A percentile compares a stretch with the other conserved stretches of the same genome.
phyloP scores from a whole-genome alignment of 1,139 yeast genomes.

The Kazachstania sp. region DNA sequence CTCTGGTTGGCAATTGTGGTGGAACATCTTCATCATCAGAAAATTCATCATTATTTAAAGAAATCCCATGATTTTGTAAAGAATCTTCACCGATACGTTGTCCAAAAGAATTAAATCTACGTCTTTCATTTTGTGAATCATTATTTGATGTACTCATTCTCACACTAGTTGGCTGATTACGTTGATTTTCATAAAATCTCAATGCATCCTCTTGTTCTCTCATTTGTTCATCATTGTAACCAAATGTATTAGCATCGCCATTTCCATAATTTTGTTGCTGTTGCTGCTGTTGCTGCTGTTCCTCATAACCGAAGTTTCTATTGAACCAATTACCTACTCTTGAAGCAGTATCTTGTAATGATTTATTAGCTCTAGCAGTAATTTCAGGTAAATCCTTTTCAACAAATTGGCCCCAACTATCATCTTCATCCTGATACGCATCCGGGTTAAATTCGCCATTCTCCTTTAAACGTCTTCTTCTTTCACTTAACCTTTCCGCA shows the following conservation, averaged over 20 bases:
- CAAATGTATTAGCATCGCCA: constrained; percentile 8
- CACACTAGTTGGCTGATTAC: constrained; percentile 3
- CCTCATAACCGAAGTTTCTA: constrained; percentile 35
- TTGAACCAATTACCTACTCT: constrained; percentile 79
- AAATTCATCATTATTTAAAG: constrained; percentile 38
- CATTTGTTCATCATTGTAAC: constrained; percentile 7
- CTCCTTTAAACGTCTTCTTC: constrained; percentile 18
- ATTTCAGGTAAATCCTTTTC: constrained; percentile 56
- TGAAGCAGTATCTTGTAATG: constrained; percentile 74
- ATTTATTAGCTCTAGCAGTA: constrained; percentile 62
- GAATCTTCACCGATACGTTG: constrained; percentile 43
- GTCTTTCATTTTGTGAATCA: constrained; percentile 26
- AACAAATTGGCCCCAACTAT: constrained; percentile 56
- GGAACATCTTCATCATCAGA: constrained; percentile 35
- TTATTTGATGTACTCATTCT: constrained; percentile 3
- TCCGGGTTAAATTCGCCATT: constrained; percentile 2
- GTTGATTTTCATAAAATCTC: constrained; percentile 10
- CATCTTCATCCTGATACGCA: constrained; percentile 33
- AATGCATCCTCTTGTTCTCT: constrained; percentile 22
- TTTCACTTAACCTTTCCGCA: constrained; percentile 21
- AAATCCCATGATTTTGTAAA: constrained; percentile 48
- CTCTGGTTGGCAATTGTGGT: constrained; percentile 35
- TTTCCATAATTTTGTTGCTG: constrained; percentile 29
- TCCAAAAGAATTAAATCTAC: constrained; percentile 29
- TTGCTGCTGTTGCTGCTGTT: not conserved